Percentiles rank a stretch among this genome's conserved stretches.
phyloP scores from a whole-genome alignment of 805 yeast species.

The Candida glaebosa region DNA sequence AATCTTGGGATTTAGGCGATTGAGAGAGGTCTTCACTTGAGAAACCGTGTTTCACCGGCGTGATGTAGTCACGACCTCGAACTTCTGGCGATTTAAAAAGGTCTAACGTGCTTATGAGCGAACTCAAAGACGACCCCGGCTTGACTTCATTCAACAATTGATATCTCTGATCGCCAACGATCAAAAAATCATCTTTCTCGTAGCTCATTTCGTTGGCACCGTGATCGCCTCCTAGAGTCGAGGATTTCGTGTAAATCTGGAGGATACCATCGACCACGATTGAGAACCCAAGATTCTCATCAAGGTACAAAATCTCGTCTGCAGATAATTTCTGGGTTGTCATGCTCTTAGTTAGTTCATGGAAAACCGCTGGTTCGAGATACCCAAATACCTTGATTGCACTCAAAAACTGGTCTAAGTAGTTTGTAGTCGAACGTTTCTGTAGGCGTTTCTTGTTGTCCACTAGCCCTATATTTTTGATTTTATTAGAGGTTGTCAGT shows the following conservation, averaged over 20 bases:
- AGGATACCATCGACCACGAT: constrained; percentile 91
- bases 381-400: constrained; percentile 95
- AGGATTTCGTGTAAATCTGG: constrained; percentile 65
- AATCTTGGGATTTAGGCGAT: constrained; percentile 1
- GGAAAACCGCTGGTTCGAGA: constrained; percentile 84
- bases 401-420: constrained; percentile 81
- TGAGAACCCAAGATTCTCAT: constrained; percentile 78
- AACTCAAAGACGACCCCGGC: constrained; percentile 80
- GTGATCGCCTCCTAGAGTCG: constrained; percentile 14
- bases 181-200: constrained; percentile 38
- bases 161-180: constrained; percentile 57
- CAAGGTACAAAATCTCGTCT: constrained; percentile 73
- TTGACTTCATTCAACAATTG: constrained; percentile 78
- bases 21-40: background rate
- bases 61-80: background rate
- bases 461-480: constrained; percentile 19
- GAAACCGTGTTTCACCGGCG: background rate
- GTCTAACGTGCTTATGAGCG: constrained; percentile 74
- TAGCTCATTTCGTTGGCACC: constrained; percentile 27
- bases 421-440: constrained; percentile 49
- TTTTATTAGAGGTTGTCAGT: constrained; percentile 1
- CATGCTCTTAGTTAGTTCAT: constrained; percentile 88
- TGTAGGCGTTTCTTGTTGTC: constrained; percentile 21
- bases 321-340: constrained; percentile 77
- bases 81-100: constrained; percentile 43